A percentile compares a stretch with the other conserved stretches of the same genome.
Conservation (phyloP, 2,329 filamentous ascomycete genomes). For the Cercospora sojina region DNA sequence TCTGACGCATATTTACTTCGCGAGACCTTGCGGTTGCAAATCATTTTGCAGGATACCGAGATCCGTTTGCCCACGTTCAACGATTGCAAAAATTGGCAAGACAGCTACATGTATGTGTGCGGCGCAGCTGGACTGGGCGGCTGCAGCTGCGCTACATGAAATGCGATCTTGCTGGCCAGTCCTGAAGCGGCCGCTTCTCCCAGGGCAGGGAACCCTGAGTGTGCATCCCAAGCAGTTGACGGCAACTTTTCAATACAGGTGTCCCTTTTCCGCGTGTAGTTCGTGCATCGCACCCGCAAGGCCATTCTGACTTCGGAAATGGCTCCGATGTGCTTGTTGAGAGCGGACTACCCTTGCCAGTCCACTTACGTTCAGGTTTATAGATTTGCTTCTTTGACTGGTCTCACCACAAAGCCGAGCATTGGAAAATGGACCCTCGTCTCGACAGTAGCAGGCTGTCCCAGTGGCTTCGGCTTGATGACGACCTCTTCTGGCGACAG, state of each 20-base stretch:
- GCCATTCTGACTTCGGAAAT: not conserved
- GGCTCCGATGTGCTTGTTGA: not conserved
- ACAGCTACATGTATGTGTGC: not conserved
- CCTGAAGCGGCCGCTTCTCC: not conserved
- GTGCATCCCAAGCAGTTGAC: not conserved
- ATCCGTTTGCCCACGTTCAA: not conserved
- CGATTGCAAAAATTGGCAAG: not conserved
- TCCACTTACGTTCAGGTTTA: not conserved
- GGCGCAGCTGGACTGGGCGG: not conserved
- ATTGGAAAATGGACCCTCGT: slow-evolving; percentile 44
- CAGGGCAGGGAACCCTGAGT: not conserved
- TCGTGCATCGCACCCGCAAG: not conserved
- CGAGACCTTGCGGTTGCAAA: not conserved
- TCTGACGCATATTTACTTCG: not conserved
- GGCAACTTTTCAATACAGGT: not conserved
- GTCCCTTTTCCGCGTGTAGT: not conserved
- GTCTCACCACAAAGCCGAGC: slow-evolving; percentile 42
- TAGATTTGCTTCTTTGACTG: slow-evolving; percentile 25
- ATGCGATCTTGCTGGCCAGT: not conserved
- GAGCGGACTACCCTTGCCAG: not conserved
- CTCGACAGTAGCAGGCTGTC: slow-evolving; percentile 34
- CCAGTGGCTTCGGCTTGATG: slow-evolving; percentile 37
- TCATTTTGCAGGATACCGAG: not conserved
- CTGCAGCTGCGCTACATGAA: not conserved
- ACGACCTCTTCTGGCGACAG: slow-evolving; percentile 45